These are phyloP conservation scores for Fusarium acutatum DNA, from an alignment of 2,329 filamentous ascomycete genomes.

Conservation along the genomic window DNA sequence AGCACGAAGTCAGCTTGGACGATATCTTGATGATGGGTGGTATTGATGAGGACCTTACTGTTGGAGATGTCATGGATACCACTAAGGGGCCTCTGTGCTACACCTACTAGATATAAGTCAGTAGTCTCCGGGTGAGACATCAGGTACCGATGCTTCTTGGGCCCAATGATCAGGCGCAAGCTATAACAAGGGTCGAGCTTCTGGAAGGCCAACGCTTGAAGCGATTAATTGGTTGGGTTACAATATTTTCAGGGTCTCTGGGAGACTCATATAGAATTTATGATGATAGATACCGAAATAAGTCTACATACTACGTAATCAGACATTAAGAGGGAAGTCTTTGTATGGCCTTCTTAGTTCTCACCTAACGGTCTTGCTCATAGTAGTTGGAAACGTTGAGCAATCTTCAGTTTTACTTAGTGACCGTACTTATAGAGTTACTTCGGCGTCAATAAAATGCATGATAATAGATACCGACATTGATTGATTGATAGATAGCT, in stretches of 20 bases:
- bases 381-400: rapidly evolving
- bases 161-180: neutral
- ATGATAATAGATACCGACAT: no score
- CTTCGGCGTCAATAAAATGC: no score
- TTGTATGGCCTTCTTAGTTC: rapidly evolving
- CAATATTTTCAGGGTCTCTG: neutral
- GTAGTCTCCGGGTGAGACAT: neutral
- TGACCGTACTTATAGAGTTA: no score
- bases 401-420: neutral
- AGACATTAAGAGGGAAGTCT: no score
- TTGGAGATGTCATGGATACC: slow-evolving; percentile 3
- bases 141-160: rapidly evolving
- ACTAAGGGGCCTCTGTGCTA: neutral
- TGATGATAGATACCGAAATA: neutral
- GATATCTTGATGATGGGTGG: neutral
- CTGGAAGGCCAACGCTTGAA: rapidly evolving
- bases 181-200: neutral
- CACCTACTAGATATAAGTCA: neutral
- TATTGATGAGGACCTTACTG: neutral
- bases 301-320: no score
- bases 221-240: rapidly evolving
- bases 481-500: no score
- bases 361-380: neutral
- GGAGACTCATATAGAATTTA: neutral
- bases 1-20: neutral